Conservation (phyloP, 768 basidiomycete genomes). For the Daedaleopsis nitida region DNA sequence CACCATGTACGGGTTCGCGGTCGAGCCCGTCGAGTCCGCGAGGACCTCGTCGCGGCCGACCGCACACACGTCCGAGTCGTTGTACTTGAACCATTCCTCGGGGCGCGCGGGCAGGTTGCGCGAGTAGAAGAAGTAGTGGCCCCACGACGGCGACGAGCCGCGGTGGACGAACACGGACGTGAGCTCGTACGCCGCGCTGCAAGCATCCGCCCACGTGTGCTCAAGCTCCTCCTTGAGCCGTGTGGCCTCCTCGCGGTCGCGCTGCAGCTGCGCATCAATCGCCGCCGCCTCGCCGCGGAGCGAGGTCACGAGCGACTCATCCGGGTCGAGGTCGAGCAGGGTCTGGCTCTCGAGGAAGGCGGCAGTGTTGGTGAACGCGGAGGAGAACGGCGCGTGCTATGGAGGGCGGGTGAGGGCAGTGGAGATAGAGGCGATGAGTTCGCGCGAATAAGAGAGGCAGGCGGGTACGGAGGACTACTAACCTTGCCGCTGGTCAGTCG, state of each 20-base stretch:
- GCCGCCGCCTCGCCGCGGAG: slow-evolving; percentile 55
- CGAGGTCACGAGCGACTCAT: slow-evolving; percentile 54
- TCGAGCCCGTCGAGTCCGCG: slow-evolving; percentile 86
- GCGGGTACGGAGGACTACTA: not conserved
- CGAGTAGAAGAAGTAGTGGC: slow-evolving; percentile 97
- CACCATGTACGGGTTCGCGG: slow-evolving; percentile 89
- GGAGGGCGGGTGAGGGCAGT: not conserved
- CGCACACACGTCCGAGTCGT: slow-evolving; percentile 83
- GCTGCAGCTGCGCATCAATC: slow-evolving; percentile 59
- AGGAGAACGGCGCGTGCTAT: slow-evolving; percentile 62
- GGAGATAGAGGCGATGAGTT: no score
- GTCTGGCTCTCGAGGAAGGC: slow-evolving; percentile 60
- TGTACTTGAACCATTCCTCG: slow-evolving; percentile 95
- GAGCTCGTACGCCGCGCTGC: slow-evolving; percentile 77
- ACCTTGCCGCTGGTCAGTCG: slow-evolving; percentile 76
- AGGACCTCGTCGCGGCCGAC: slow-evolving; percentile 83
- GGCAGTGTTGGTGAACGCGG: slow-evolving; percentile 55
- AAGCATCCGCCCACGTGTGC: slow-evolving; percentile 69
- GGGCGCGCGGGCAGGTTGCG: slow-evolving; percentile 78
- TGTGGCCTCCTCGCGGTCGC: slow-evolving; percentile 49
- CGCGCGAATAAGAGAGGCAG: no score
- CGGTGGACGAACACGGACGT: slow-evolving; percentile 96
- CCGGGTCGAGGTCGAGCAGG: slow-evolving; percentile 46
- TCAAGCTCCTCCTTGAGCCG: slow-evolving; percentile 72
- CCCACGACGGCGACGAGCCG: slow-evolving; percentile 82